Conservation (phyloP, 2,329 filamentous ascomycete genomes). For the Alternaria conjuncta region DNA sequence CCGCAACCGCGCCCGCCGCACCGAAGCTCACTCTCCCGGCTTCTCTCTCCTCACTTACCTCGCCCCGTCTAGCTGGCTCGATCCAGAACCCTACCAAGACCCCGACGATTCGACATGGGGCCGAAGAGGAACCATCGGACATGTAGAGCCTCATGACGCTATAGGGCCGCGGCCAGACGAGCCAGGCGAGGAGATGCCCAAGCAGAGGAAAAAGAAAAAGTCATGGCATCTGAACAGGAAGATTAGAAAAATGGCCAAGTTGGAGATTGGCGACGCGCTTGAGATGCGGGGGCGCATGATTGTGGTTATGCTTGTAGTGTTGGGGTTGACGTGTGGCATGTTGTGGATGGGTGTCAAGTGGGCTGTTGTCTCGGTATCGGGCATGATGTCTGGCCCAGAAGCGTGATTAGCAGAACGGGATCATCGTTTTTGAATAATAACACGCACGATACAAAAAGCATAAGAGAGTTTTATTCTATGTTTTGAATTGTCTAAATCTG, state of each 20-base stretch:
- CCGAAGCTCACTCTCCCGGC: slow-evolving; percentile 34
- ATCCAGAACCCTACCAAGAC: slow-evolving; percentile 55
- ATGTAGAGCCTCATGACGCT: slow-evolving; percentile 32
- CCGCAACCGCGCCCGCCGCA: slow-evolving; percentile 60
- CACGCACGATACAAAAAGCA: neutral
- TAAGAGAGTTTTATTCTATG: neutral
- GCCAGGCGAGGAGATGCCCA: neutral
- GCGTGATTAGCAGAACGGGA: neutral
- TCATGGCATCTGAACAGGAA: slow-evolving; percentile 52
- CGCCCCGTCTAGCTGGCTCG: slow-evolving; percentile 35
- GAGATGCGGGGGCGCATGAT: slow-evolving; percentile 64
- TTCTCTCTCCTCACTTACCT: slow-evolving; percentile 30
- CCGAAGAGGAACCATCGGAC: slow-evolving; percentile 14
- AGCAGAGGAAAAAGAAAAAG: slow-evolving; percentile 19
- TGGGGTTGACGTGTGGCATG: slow-evolving; percentile 21
- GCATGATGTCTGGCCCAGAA: neutral
- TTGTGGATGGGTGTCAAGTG: slow-evolving; percentile 31
- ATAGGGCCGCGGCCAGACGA: slow-evolving; percentile 17
- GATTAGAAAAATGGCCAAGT: slow-evolving; percentile 63
- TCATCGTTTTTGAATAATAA: neutral
- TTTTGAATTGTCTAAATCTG: neutral
- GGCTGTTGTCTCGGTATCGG: slow-evolving; percentile 13
- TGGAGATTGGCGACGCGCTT: slow-evolving; percentile 70
- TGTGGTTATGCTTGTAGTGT: slow-evolving; percentile 52
- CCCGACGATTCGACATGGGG: slow-evolving; percentile 37